Evolutionary conservation across 257 asterid genomes (phyloP).

Genomic region (Nicotiana tabacum): DNA sequence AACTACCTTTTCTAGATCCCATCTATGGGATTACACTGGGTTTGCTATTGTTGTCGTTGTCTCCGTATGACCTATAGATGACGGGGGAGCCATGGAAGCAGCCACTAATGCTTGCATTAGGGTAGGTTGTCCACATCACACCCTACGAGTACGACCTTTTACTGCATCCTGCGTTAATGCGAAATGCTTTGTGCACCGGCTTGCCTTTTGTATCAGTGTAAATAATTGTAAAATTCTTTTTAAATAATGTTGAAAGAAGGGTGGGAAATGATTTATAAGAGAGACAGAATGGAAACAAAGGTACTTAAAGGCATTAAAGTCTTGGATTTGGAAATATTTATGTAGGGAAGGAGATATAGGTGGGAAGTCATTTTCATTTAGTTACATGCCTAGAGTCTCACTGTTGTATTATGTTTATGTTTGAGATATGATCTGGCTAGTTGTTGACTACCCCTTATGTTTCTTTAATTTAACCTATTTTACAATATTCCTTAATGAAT

Average conservation of each 20-base stretch:
- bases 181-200: too few species aligned
- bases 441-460: background rate
- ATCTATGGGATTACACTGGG: too few species aligned
- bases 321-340: constrained; percentile 41
- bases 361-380: constrained; percentile 62
- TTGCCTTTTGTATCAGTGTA: too few species aligned
- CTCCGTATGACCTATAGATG: too few species aligned
- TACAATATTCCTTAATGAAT: background rate
- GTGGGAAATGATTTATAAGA: background rate
- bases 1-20: too few species aligned
- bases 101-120: too few species aligned
- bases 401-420: constrained; percentile 26
- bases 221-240: background rate
- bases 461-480: background rate
- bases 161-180: too few species aligned
- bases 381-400: constrained; percentile 39
- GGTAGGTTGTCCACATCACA: too few species aligned
- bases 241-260: background rate
- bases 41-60: too few species aligned
- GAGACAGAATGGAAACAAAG: constrained; percentile 13
- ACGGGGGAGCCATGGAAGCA: too few species aligned
- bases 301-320: constrained; percentile 39
- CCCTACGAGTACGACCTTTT: too few species aligned
- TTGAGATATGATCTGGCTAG: constrained; percentile 41
- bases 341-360: constrained; percentile 35